phyloP scores from a whole-genome alignment of 2,329 filamentous ascomycete species.

The Fusarium domesticum region DNA sequence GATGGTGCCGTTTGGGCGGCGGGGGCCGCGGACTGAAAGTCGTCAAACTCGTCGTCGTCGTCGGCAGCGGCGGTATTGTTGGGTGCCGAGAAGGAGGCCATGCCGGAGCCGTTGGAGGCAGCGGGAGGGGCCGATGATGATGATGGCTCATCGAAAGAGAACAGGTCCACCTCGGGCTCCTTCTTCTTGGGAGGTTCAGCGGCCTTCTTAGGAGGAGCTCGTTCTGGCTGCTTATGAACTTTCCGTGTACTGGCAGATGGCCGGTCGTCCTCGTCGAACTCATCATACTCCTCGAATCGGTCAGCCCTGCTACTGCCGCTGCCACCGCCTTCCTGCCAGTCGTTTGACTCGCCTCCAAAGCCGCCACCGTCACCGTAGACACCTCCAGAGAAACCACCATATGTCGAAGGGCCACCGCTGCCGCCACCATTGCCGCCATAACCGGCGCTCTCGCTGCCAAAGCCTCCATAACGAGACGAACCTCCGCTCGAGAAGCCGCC shows the following conservation, averaged over 20 bases:
- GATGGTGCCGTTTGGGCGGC: slow-evolving; percentile 46
- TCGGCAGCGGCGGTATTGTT: slow-evolving; percentile 27
- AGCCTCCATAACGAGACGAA: slow-evolving; percentile 74
- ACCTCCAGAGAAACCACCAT: slow-evolving; percentile 61
- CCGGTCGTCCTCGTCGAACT: slow-evolving; percentile 75
- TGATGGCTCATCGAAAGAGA: slow-evolving; percentile 80
- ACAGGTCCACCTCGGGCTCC: slow-evolving; percentile 86
- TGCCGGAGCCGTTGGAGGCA: slow-evolving; percentile 45
- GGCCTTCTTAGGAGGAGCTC: slow-evolving; percentile 38
- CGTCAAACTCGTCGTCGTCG: slow-evolving; percentile 84
- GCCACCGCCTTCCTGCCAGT: slow-evolving; percentile 61
- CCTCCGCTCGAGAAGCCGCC: slow-evolving; percentile 52
- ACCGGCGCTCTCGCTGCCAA: slow-evolving; percentile 80
- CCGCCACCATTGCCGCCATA: slow-evolving; percentile 49
- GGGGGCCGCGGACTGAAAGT: slow-evolving; percentile 86
- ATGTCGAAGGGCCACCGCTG: slow-evolving; percentile 35
- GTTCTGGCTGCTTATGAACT: slow-evolving; percentile 35
- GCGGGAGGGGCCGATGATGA: slow-evolving; percentile 43
- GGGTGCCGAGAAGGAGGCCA: slow-evolving; percentile 42
- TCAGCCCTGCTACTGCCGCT: slow-evolving; percentile 55
- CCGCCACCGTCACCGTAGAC: slow-evolving; percentile 97
- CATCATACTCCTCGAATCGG: slow-evolving; percentile 94
- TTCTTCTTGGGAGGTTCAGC: slow-evolving; percentile 73
- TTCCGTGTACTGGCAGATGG: slow-evolving; percentile 48
- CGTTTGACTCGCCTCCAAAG: slow-evolving; percentile 74